A percentile compares a stretch with the other conserved stretches of the same genome.
Evolutionary conservation across 1,139 yeast genomes (phyloP).

Genomic region (Meyerozyma smithsonii): DNA sequence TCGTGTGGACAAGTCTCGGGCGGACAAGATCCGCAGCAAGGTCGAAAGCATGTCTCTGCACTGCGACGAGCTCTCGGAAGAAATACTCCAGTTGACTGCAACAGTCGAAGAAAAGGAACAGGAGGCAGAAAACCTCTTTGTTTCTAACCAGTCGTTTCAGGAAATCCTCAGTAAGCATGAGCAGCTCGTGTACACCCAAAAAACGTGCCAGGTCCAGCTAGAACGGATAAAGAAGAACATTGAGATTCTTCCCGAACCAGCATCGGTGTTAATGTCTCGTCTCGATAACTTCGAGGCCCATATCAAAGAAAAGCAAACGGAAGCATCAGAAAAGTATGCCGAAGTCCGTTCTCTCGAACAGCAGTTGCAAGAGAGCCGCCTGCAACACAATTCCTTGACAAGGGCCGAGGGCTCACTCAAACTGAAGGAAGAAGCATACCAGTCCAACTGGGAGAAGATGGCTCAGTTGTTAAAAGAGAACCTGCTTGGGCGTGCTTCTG

Average conservation of each 20-base stretch:
- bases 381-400: conserved; percentile 35
- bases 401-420: conserved; percentile 56
- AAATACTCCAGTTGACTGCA: conserved; percentile 46
- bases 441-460: conserved; percentile 20
- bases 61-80: conserved; percentile 42
- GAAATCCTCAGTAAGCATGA: conserved; percentile 62
- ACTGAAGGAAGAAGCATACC: conserved; percentile 39
- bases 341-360: conserved; percentile 14
- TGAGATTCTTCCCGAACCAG: conserved; percentile 43
- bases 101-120: conserved; percentile 50
- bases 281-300: conserved; percentile 51
- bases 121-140: conserved; percentile 62
- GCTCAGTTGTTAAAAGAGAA: conserved; percentile 11
- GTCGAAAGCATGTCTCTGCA: conserved; percentile 40
- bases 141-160: conserved; percentile 79
- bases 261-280: conserved; percentile 44
- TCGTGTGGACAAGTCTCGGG: conserved; percentile 68
- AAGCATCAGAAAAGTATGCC: conserved; percentile 16
- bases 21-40: conserved; percentile 50
- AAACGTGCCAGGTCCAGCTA: conserved; percentile 44
- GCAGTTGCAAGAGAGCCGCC: conserved; percentile 21
- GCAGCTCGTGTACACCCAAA: conserved; percentile 45
- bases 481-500: neutral
- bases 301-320: conserved; percentile 31
- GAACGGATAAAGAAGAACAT: conserved; percentile 42